phyloP scores from a whole-genome alignment of 2,329 filamentous ascomycete genomes.

The Tolypocladium paradoxum region DNA sequence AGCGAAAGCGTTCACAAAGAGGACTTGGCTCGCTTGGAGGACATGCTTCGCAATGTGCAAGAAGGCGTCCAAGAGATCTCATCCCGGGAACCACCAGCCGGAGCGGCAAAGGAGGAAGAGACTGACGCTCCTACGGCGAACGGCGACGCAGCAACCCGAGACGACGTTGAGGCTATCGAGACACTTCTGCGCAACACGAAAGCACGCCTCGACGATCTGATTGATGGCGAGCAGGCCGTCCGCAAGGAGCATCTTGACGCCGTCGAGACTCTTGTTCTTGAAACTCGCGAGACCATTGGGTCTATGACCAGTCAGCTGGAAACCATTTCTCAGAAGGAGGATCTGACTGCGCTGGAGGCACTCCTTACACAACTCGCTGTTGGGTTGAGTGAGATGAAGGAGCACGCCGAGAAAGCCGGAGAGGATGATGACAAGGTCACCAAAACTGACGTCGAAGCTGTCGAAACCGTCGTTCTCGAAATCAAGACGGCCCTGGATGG shows the following conservation, averaged over 20 bases:
- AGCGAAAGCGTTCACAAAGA: slow-evolving; percentile 31
- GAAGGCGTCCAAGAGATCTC: slow-evolving; percentile 35
- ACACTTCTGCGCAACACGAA: slow-evolving; percentile 86
- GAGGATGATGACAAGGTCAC: slow-evolving; percentile 56
- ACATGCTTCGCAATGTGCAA: slow-evolving; percentile 38
- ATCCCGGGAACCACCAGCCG: slow-evolving; percentile 14
- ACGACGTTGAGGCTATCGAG: slow-evolving; percentile 85
- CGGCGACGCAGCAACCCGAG: slow-evolving; percentile 39
- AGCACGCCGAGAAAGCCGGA: slow-evolving; percentile 38
- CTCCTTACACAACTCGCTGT: slow-evolving; percentile 68
- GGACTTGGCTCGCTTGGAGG: slow-evolving; percentile 45
- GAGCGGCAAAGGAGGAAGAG: slow-evolving; percentile 8
- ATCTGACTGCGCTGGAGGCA: slow-evolving; percentile 65
- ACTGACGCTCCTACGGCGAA: slow-evolving; percentile 9
- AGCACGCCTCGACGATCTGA: slow-evolving; percentile 68
- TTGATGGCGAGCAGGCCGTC: slow-evolving; percentile 62
- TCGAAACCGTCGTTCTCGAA: slow-evolving; percentile 74
- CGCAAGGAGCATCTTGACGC: slow-evolving; percentile 54
- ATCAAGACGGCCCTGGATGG: slow-evolving; percentile 71
- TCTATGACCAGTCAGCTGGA: slow-evolving; percentile 58
- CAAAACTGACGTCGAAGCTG: slow-evolving; percentile 72
- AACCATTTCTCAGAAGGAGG: slow-evolving; percentile 63
- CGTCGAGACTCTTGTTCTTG: slow-evolving; percentile 55
- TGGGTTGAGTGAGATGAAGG: slow-evolving; percentile 64
- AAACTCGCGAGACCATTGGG: slow-evolving; percentile 64